Conservation (phyloP, 2,329 filamentous ascomycete genomes). For the Aureobasidium sp. region DNA sequence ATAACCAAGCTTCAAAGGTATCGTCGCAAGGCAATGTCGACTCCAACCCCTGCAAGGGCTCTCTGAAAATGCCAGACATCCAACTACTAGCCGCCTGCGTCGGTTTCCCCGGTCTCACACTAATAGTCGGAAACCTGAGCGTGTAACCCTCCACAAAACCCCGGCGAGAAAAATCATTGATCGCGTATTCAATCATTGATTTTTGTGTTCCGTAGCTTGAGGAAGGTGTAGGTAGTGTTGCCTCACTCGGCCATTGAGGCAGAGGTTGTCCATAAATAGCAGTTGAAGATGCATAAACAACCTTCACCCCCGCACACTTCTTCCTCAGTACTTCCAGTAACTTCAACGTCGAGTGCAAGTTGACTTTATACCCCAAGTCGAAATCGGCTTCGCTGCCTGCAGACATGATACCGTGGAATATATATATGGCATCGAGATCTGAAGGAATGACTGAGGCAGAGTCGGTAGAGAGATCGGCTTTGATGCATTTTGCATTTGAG, state of each 20-base stretch:
- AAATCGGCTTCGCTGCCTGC: constrained; percentile 45
- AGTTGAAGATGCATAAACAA: constrained; percentile 41
- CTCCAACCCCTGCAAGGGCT: constrained; percentile 43
- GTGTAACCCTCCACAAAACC: constrained; percentile 40
- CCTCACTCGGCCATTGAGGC: constrained; percentile 35
- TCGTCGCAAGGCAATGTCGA: constrained; percentile 45
- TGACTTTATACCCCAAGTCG: constrained; percentile 42
- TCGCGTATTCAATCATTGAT: constrained; percentile 40
- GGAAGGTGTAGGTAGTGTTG: constrained; percentile 39
- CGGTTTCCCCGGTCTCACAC: constrained; percentile 42
- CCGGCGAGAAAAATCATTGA: constrained; percentile 45
- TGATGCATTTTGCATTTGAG: constrained; percentile 32
- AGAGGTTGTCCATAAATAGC: constrained; percentile 42
- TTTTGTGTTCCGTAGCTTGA: constrained; percentile 45
- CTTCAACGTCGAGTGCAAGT: constrained; percentile 40
- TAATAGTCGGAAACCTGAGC: constrained; percentile 43
- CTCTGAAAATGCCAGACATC: constrained; percentile 45
- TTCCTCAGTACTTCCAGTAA: constrained; percentile 40
- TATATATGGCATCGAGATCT: constrained; percentile 40
- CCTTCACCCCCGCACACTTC: constrained; percentile 37
- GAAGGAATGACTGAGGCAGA: constrained; percentile 33
- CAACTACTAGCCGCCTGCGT: constrained; percentile 45
- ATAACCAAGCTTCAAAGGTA: constrained; percentile 49
- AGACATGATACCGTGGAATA: constrained; percentile 49
- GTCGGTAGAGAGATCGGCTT: constrained; percentile 39